Conservation (phyloP, 2,329 filamentous ascomycete species). For the Cordyceps javanica region DNA sequence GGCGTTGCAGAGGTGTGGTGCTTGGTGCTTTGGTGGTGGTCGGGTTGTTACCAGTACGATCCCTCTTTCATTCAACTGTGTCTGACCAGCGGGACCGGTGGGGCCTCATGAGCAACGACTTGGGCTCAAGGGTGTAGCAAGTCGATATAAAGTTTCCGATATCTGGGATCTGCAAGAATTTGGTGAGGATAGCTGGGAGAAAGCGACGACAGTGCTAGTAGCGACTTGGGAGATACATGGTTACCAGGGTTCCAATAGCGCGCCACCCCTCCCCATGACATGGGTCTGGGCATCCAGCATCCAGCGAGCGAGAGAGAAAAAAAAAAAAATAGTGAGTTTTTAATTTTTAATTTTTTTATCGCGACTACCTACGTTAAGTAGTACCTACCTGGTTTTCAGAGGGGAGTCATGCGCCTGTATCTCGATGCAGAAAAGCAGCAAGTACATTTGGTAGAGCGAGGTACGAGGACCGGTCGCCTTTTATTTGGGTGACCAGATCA, state of each 20-base stretch:
- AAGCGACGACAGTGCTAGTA: slow-evolving; percentile 17
- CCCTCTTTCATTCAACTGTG: slow-evolving; percentile 32
- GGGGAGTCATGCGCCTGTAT: slow-evolving; percentile 2
- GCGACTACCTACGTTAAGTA: background rate
- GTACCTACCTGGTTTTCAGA: no score
- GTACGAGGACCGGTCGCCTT: background rate
- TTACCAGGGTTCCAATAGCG: slow-evolving; percentile 20
- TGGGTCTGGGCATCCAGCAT: no score
- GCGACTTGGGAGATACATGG: slow-evolving; percentile 22
- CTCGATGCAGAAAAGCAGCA: background rate
- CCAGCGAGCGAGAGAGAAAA: no score
- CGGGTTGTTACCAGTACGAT: slow-evolving; percentile 29
- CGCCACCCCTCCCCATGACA: slow-evolving; percentile 28
- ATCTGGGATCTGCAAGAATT: slow-evolving; percentile 13
- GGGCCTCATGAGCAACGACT: slow-evolving; percentile 28
- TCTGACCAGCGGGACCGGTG: slow-evolving; percentile 33
- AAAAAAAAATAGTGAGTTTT: no score
- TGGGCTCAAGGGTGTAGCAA: slow-evolving; percentile 24
- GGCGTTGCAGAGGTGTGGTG: background rate
- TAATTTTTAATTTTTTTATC: background rate
- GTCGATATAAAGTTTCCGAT: slow-evolving; percentile 27
- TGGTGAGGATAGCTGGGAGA: background rate
- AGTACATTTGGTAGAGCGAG: no score
- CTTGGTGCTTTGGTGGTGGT: background rate
- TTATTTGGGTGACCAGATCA: background rate